Percentiles rank a stretch among this genome's conserved stretches.
Evolutionary conservation across 768 basidiomycete species (phyloP).

Genomic region (Termitomyces sp.): DNA sequence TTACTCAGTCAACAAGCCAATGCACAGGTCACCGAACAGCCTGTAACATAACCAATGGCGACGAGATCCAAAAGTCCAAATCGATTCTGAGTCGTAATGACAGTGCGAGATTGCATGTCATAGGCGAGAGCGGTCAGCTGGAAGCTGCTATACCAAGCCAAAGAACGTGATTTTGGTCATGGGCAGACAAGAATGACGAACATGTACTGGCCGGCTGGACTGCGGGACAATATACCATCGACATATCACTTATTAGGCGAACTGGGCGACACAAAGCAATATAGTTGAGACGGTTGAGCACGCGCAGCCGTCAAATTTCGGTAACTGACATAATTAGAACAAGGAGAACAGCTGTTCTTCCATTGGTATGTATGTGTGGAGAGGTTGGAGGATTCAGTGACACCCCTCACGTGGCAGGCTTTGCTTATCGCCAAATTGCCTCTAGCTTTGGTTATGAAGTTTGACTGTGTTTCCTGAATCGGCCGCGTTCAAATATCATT

Average conservation of each 20-base stretch:
- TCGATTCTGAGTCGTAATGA: background rate
- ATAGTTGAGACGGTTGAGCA: conserved; percentile 1
- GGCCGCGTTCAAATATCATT: no score
- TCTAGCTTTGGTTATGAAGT: background rate
- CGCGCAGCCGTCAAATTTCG: conserved; percentile 7
- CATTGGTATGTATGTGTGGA: background rate
- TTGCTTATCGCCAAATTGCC: background rate
- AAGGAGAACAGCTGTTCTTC: conserved; percentile 1
- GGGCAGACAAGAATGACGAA: background rate
- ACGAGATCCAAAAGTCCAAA: background rate
- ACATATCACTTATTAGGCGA: conserved; percentile 9
- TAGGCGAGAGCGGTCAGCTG: background rate
- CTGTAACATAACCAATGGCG: background rate
- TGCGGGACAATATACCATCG: conserved; percentile 11
- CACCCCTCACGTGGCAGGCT: background rate
- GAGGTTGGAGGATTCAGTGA: background rate
- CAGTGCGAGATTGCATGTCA: background rate
- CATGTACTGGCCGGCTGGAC: conserved; percentile 5
- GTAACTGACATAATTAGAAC: conserved; percentile 7
- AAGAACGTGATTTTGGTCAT: background rate
- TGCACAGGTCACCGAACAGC: background rate
- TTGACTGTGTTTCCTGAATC: background rate
- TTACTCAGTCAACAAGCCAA: background rate
- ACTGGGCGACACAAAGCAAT: conserved; percentile 1
- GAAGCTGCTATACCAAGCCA: background rate